Evolutionary conservation across 2,329 filamentous ascomycete genomes (phyloP), one percentile per base, ranked within the genome.

Genomic region (Neocucurbitaria cava): DNA sequence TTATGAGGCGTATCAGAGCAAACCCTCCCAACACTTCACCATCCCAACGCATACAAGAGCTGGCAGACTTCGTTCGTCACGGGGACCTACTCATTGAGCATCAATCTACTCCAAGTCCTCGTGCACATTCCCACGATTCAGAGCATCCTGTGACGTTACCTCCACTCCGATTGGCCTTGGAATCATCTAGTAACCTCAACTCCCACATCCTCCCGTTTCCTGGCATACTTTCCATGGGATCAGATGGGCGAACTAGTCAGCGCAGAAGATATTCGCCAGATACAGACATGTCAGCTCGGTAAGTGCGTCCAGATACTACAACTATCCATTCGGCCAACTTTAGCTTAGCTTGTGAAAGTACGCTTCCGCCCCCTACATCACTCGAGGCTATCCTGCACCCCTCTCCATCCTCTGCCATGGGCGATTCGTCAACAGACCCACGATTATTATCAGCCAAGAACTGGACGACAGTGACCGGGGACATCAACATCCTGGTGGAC

Each of bases 91-190:
- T 40, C 24, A 13, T 21, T 5, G 53, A 54, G n/a, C 47, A 60
- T 26, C 58, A 56, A 20, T 18, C 46, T 9, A 38, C 48, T 2
- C 31, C 50, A 21, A 30, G 42, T 9, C 43, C 56, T 1, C 31
- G 52, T 5, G 41, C 28, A 7, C 40, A 53, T 21, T 52, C 57
- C 2, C 40, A 49, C 11, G 56, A 65, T 8, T n/a, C 51, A 28
- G 39, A 35, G 2, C 43, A 61, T 15, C 33, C 53, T 11, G 46
- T 70, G 13, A 70, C 67, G 10, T 49, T 73, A n/a, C 68, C 70
- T 26, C 62, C 70, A 6, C 57, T 73, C 11, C 69, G 69, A 15
- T 41, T 69, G 26, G 69, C 70, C 3, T 53, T 73, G 38, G 66
- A 69, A 20, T 63, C 65, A 13, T 39, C 63, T 15, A 56, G 51